Evolutionary conservation across 176 grass and related monocot genomes (phyloP), one percentile per base, ranked within the genome.

Genomic region (Thalia dealbata): DNA sequence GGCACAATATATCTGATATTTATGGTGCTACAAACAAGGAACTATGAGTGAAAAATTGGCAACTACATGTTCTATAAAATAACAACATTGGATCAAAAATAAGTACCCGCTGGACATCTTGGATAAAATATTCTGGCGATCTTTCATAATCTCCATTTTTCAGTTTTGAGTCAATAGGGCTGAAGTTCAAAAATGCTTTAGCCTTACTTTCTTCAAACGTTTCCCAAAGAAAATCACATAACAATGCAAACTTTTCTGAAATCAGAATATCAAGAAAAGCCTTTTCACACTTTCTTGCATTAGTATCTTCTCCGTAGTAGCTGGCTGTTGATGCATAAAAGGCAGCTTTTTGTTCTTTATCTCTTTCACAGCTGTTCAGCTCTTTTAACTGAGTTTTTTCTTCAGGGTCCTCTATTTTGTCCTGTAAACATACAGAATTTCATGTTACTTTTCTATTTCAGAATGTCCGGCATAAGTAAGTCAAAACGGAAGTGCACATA

Each of bases 171-270:
- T 93, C 85, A 28, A 99, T 87, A 71, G 69, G 82, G 70, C 61
- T 83, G 76, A 93, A 85, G 78, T 88, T 72, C 76, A 93, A 88
- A 35, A 81, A 77, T 41, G 69, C 65, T 23, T 78, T 77, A 74
- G 68, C 74, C 70, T 88, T 79, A 44, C 55, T 77, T 52, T 81
- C 81, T 84, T 84, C 81, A 79, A 99, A 91, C 44, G 55, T 80
- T 80, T 64, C 73, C 74, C 80, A 78, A 67, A 93, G 58, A 71
- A 88, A 72, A 86, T 99, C 79, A 75, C 90, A 99, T 63, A 99
- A 42, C 50, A 91, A 74, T 38, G 87, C 87, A 80, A 99, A 99
- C 67, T 91, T 92, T 52, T 93, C 87, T 0, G 95, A 93, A 61
- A 87, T 60, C 29, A 99, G 51, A 76, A 99, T 76, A 32, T 91